phyloP scores from a whole-genome alignment of 1,139 yeast species.

The Blastobotrys indianensis region DNA sequence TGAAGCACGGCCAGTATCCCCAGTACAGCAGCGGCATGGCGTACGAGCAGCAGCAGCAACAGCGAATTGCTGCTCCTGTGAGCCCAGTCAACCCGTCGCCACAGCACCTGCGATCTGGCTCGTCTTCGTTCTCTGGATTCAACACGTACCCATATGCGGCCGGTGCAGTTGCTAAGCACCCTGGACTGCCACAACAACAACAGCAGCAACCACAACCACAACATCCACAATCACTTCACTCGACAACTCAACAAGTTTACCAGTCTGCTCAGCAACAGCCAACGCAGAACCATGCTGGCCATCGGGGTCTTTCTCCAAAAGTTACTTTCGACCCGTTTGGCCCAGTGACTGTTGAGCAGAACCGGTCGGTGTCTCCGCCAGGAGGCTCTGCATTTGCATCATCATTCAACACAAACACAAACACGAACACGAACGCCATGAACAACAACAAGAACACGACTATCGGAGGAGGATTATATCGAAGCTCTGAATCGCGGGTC shows the following conservation, averaged over 20 bases:
- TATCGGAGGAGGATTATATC: conserved; percentile 4
- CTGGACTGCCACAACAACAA: too few relatives aligned
- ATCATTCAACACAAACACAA: neutral
- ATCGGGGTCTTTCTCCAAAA: conserved; percentile 6
- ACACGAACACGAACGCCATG: neutral
- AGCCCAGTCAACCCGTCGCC: neutral
- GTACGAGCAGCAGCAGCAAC: too few relatives aligned
- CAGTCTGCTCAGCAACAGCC: too few relatives aligned
- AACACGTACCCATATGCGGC: neutral
- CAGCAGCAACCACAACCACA: too few relatives aligned
- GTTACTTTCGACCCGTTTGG: conserved; percentile 13
- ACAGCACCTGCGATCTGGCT: neutral
- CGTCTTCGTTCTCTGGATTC: neutral
- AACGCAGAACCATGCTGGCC: neutral
- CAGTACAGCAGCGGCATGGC: neutral
- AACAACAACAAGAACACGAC: neutral
- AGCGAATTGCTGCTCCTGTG: neutral
- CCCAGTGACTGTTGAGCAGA: conserved; percentile 3
- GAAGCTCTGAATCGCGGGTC: neutral
- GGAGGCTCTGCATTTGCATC: neutral
- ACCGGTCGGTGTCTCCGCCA: conserved; percentile 1
- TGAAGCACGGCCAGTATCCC: conserved; percentile 3
- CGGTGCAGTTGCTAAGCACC: neutral
- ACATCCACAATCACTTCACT: too few relatives aligned
- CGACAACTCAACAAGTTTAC: too few relatives aligned